A percentile compares a stretch with the other conserved stretches of the same genome.
These are phyloP conservation scores for Sporothrix protearum DNA, from an alignment of 2,329 filamentous ascomycete species.

Conservation along the genomic window DNA sequence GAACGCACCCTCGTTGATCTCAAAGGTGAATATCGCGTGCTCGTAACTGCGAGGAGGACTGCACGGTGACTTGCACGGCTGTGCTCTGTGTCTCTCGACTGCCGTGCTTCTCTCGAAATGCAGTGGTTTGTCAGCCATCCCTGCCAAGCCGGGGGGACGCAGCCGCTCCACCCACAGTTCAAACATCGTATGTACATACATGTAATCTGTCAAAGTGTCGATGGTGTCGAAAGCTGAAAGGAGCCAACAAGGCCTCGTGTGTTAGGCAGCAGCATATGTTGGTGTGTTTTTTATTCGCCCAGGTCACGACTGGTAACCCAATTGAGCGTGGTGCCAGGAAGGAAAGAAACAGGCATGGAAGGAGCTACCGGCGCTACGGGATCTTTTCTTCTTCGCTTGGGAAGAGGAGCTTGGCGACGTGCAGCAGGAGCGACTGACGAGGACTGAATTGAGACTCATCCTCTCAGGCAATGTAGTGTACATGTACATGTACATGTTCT, in stretches of 20 bases:
- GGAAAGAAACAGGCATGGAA: not conserved
- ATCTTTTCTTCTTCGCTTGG: not conserved
- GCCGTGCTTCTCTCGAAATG: not conserved
- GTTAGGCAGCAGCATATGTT: slow-evolving; percentile 18
- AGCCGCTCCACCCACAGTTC: not conserved
- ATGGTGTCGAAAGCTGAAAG: not conserved
- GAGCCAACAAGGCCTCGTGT: slow-evolving; percentile 9
- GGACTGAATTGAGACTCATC: not conserved
- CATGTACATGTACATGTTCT: too few species aligned
- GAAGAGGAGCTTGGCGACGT: slow-evolving; percentile 8
- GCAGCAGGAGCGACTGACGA: not conserved
- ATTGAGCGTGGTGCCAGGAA: not conserved
- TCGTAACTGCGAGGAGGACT: not conserved
- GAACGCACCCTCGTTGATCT: not conserved
- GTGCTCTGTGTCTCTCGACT: too few species aligned
- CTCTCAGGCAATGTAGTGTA: slow-evolving; percentile 7
- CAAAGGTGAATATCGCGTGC: not conserved
- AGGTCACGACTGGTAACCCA: slow-evolving; percentile 2
- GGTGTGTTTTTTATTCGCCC: not conserved
- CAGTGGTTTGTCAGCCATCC: not conserved
- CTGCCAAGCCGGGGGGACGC: not conserved
- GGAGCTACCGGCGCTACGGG: not conserved
- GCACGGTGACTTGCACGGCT: not conserved
- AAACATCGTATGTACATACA: too few species aligned
- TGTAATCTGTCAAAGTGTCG: not conserved